Conservation (phyloP, 768 basidiomycete species). For the Trametes coccinea region DNA sequence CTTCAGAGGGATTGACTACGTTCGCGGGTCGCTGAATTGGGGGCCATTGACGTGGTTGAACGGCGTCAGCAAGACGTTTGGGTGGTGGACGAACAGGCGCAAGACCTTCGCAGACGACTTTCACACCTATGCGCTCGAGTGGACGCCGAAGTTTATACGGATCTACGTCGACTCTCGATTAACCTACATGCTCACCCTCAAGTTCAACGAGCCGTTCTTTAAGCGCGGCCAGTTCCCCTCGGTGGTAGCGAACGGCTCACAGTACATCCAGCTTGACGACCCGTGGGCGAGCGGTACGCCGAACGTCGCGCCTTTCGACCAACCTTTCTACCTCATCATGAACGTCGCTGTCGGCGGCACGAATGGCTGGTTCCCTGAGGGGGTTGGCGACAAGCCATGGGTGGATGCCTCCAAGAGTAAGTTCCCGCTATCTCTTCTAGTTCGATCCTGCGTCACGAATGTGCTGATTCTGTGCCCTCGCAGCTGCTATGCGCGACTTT, state of each 20-base stretch:
- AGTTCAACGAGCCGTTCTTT: conserved; percentile 82
- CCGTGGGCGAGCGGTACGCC: conserved; percentile 71
- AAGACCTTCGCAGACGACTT: conserved; percentile 68
- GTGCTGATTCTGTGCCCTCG: background rate
- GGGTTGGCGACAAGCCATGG: conserved; percentile 78
- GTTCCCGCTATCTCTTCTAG: background rate
- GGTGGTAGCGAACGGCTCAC: conserved; percentile 55
- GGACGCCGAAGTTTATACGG: conserved; percentile 81
- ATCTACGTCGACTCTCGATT: conserved; percentile 84
- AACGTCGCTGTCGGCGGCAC: conserved; percentile 86
- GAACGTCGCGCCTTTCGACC: conserved; percentile 82
- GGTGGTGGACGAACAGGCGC: conserved; percentile 71
- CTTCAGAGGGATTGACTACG: conserved; percentile 41
- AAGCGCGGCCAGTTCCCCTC: conserved; percentile 68
- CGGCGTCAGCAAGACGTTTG: conserved; percentile 65
- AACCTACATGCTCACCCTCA: conserved; percentile 64
- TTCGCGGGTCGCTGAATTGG: conserved; percentile 51
- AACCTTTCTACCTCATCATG: conserved; percentile 84
- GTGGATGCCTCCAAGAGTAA: conserved; percentile 58
- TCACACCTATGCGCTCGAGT: conserved; percentile 84
- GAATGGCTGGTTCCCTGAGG: conserved; percentile 92
- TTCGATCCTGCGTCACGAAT: background rate
- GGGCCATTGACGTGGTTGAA: conserved; percentile 45
- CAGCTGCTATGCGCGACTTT: conserved; percentile 74
- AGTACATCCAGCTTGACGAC: conserved; percentile 62